Evolutionary conservation across 768 basidiomycete genomes (phyloP).

Genomic region (Boletus sensibilis): DNA sequence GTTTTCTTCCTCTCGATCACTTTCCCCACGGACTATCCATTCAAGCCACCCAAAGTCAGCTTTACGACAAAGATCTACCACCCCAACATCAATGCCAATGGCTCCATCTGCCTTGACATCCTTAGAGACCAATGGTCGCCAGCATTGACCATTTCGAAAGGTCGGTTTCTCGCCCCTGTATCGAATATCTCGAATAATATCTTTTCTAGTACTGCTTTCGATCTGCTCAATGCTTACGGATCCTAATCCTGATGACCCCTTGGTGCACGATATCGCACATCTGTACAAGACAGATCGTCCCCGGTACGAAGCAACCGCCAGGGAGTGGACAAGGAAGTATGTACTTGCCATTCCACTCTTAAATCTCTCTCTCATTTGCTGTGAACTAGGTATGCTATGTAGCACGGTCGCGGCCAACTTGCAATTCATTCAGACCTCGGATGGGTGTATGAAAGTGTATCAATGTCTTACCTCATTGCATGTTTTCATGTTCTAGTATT

Average conservation of each 20-base stretch:
- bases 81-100: constrained; percentile 99
- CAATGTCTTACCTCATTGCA: constrained; percentile 33
- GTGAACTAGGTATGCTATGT: constrained; percentile 50
- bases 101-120: constrained; percentile 98
- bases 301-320: constrained; percentile 95
- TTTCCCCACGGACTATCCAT: constrained; percentile 98
- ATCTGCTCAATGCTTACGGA: constrained; percentile 99
- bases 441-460: constrained; percentile 34
- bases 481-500: constrained; percentile 35
- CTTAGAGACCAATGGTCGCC: constrained; percentile 99
- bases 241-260: constrained; percentile 98
- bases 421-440: constrained; percentile 22
- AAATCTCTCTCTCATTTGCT: background rate
- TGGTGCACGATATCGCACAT: constrained; percentile 98
- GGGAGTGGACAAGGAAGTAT: constrained; percentile 99
- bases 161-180: constrained; percentile 42
- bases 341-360: constrained; percentile 27
- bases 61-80: constrained; percentile 99
- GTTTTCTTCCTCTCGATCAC: constrained; percentile 97
- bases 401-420: constrained; percentile 31
- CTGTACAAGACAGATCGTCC: constrained; percentile 98
- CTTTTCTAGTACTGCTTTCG: constrained; percentile 76
- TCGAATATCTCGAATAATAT: constrained; percentile 2
- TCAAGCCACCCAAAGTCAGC: constrained; percentile 99
- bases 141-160: constrained; percentile 98